These are phyloP conservation scores for Teunomyces barrocoloradensis DNA, from an alignment of 805 yeast genomes.

Conservation along the genomic window DNA sequence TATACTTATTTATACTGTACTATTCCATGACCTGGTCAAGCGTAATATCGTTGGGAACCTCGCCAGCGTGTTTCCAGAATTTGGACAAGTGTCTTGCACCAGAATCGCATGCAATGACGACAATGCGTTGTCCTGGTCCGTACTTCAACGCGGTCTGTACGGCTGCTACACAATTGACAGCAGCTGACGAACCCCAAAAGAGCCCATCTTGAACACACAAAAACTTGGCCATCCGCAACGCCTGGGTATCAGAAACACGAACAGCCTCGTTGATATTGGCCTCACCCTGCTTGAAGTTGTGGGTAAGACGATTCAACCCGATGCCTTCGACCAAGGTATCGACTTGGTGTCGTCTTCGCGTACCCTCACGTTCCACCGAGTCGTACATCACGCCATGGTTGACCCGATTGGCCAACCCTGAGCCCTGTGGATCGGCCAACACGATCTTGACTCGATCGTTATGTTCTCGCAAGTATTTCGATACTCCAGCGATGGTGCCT, in stretches of 20 bases:
- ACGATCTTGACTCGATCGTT: conserved; percentile 47
- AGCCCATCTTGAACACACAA: conserved; percentile 82
- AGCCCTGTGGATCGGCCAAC: conserved; percentile 94
- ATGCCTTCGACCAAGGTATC: conserved; percentile 94
- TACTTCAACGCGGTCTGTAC: conserved; percentile 46
- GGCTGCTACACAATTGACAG: conserved; percentile 91
- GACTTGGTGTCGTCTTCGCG: conserved; percentile 91
- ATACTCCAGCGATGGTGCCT: conserved; percentile 28
- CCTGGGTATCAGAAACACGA: conserved; percentile 76
- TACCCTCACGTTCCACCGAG: conserved; percentile 83
- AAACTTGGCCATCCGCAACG: conserved; percentile 83
- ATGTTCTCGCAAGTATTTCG: conserved; percentile 41
- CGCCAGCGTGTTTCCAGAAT: conserved; percentile 77
- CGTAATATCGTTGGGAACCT: conserved; percentile 32
- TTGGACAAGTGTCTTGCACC: conserved; percentile 89
- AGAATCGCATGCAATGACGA: conserved; percentile 87
- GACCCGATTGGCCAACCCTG: conserved; percentile 82
- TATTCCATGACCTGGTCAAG: conserved; percentile 29
- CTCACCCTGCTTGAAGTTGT: conserved; percentile 75
- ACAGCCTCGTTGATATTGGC: conserved; percentile 71
- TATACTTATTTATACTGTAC: neutral
- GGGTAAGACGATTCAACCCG: conserved; percentile 84
- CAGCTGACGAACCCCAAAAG: conserved; percentile 91
- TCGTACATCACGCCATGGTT: conserved; percentile 95
- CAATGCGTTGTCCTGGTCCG: conserved; percentile 64